Evolutionary conservation across 2,329 filamentous ascomycete genomes (phyloP).

Genomic region (Hypoxylon sp.): DNA sequence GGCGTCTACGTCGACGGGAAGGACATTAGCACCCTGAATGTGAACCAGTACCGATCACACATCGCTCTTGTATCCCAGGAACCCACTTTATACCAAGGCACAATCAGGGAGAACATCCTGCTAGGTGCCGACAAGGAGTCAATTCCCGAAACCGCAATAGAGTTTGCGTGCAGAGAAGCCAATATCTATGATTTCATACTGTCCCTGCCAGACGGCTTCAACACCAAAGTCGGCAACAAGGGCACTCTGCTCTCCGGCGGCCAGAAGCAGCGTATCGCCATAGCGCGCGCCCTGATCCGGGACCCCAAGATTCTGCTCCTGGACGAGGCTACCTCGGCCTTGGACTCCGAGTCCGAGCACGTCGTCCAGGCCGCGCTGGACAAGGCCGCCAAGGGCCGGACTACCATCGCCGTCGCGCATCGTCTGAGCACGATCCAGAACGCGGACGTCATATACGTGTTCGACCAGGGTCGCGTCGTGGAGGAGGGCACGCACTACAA

Average conservation of each 20-base stretch:
- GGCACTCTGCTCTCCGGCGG: constrained; percentile 88
- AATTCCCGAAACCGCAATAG: constrained; percentile 77
- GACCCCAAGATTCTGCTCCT: constrained; percentile 88
- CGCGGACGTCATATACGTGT: constrained; percentile 96
- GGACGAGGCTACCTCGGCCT: constrained; percentile 82
- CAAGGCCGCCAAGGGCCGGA: constrained; percentile 83
- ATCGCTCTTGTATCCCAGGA: constrained; percentile 94
- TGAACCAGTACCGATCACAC: constrained; percentile 86
- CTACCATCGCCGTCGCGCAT: constrained; percentile 95
- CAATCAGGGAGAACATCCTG: constrained; percentile 89
- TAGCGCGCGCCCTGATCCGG: constrained; percentile 90
- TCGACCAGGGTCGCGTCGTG: constrained; percentile 87
- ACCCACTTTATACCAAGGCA: constrained; percentile 93
- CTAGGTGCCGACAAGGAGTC: constrained; percentile 77
- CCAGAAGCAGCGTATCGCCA: constrained; percentile 94
- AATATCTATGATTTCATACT: constrained; percentile 95
- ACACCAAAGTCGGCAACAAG: constrained; percentile 87
- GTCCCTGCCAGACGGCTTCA: constrained; percentile 86
- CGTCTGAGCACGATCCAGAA: constrained; percentile 93
- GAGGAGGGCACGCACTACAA: constrained; percentile 85
- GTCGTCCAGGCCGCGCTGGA: constrained; percentile 86
- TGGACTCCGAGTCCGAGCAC: constrained; percentile 82
- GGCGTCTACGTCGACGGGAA: constrained; percentile 84
- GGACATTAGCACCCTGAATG: constrained; percentile 83
- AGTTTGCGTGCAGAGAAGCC: constrained; percentile 86